Evolutionary conservation across 345 rosid genomes (phyloP).

Genomic region (Melaleuca alternifolia): DNA sequence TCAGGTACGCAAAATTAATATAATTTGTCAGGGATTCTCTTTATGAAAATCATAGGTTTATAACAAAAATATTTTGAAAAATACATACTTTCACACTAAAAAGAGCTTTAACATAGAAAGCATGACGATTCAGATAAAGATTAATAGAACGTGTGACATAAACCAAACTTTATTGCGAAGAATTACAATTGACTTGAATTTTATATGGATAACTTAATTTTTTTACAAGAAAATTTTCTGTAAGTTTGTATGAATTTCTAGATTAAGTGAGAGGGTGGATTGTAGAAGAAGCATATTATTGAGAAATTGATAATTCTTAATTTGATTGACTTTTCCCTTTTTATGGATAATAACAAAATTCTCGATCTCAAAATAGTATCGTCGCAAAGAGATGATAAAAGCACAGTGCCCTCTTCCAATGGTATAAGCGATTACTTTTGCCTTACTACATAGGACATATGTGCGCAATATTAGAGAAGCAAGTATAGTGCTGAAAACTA

Average conservation of each 20-base stretch:
- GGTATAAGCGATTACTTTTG: neutral
- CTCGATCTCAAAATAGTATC: neutral
- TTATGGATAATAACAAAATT: neutral
- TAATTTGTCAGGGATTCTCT: neutral
- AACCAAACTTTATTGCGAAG: too few species aligned
- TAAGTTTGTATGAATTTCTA: neutral
- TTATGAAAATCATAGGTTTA: neutral
- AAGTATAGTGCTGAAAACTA: neutral
- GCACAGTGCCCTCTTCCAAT: too few species aligned
- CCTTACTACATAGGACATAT: neutral
- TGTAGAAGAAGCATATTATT: neutral
- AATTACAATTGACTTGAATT: too few species aligned
- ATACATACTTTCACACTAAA: neutral
- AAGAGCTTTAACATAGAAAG: neutral
- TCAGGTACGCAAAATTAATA: neutral
- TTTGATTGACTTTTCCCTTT: neutral
- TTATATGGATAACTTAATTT: too few species aligned
- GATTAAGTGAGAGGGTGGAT: neutral
- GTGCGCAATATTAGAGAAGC: neutral
- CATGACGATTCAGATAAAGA: neutral
- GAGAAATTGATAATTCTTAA: neutral
- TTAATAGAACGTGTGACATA: too few species aligned
- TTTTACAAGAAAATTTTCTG: neutral
- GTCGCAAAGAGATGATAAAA: neutral
- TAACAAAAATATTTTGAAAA: neutral